Evolutionary conservation across 2,329 filamentous ascomycete genomes (phyloP), one percentile per base, ranked within the genome.

Genomic region (Penicillium decumbens): DNA sequence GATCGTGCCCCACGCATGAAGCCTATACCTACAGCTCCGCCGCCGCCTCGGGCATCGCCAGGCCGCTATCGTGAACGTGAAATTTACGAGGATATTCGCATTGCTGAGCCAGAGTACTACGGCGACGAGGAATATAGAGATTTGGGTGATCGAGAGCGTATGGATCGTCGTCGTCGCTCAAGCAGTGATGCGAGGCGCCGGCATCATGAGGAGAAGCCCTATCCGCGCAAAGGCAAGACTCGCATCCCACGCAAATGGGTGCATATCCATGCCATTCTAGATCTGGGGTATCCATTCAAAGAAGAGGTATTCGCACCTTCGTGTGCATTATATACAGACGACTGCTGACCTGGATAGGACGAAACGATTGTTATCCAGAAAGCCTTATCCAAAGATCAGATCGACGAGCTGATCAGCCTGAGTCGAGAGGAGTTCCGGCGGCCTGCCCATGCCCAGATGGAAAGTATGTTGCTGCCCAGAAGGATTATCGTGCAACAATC

Each of bases 311-410:
- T 81, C 67, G 30, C 9, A 1, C 30, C 12, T 33, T n/a, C 1
- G n/a, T 7, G 23, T 24, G 12, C 12, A 25, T 25, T 25, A 25
- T 15, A 4, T 9, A 13, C n/a, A 6, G 5, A 13, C 2, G 5
- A 4, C 4, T 40, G 13, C 12, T 40, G 23, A 40, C 24, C 23
- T 27, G 38, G 7, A 12, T 6, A 93, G 88, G 89, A 87, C 33
- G 85, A 87, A 58, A 87, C 86, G 20, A 83, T 93, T 60, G 81
- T 95, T 45, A 83, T 97, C 29, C 83, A 87, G 59, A 86, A 88
- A 64, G 91, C 92, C 8, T 78, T 97, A 4, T 88, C 89, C 13
- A 91, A 95, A 61, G 83, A 92, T 15, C 89, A 95, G 61, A 96
- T 96, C 55, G 90, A 96, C 60, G 87, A 95, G 62, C 78, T 96